Evolutionary conservation across 345 rosid species (phyloP).

Genomic region (Draba incana): DNA sequence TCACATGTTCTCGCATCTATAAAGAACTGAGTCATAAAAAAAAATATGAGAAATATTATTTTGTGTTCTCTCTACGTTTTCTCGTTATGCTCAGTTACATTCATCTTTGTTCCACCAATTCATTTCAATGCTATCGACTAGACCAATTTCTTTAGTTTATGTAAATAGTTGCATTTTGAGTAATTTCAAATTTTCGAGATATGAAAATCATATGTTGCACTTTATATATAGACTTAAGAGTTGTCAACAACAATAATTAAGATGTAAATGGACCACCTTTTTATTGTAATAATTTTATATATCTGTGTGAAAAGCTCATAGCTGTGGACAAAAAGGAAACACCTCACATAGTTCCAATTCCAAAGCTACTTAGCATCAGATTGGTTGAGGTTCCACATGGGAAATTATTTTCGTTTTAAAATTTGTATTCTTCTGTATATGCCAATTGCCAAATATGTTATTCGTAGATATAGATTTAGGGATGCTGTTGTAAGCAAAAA

Average conservation of each 20-base stretch:
- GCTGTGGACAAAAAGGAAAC: slow-evolving; percentile 33
- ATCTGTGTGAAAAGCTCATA: neutral
- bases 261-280: slow-evolving; percentile 23
- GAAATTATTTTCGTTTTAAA: neutral
- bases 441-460: neutral
- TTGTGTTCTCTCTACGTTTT: neutral
- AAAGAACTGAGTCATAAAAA: too few species aligned
- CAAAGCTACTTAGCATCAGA: slow-evolving; percentile 29
- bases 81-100: neutral
- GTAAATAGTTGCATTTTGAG: neutral
- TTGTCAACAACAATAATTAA: neutral
- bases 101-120: neutral
- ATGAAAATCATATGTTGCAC: slow-evolving; percentile 2
- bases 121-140: neutral
- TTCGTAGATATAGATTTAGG: too few species aligned
- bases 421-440: slow-evolving; percentile 12
- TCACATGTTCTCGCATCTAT: too few species aligned
- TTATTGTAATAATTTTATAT: neutral
- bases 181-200: neutral
- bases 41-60: too few species aligned
- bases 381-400: slow-evolving; percentile 41
- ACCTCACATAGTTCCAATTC: slow-evolving; percentile 25
- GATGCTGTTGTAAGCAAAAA: too few species aligned
- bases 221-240: neutral
- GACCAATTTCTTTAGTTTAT: neutral